Evolutionary conservation across 2,329 filamentous ascomycete species (phyloP).

Genomic region (Endocalyx cinctus): DNA sequence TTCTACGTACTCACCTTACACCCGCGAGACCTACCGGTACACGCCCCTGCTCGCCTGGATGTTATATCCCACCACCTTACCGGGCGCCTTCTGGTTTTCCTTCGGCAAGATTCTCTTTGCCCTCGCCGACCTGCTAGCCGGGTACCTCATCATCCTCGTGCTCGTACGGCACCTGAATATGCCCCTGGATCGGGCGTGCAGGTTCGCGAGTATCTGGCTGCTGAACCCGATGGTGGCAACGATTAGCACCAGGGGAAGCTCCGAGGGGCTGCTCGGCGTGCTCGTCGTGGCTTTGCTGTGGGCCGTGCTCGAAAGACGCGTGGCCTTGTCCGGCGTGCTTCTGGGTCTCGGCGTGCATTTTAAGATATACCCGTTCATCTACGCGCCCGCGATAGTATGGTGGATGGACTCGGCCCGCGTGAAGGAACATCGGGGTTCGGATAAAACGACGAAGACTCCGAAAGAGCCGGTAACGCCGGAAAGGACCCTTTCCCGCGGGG

Average conservation of each 20-base stretch:
- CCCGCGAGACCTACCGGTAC: slow-evolving; percentile 92
- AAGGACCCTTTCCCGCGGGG: slow-evolving; percentile 15
- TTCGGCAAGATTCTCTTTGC: slow-evolving; percentile 89
- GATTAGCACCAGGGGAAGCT: slow-evolving; percentile 92
- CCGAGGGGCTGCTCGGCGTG: slow-evolving; percentile 83
- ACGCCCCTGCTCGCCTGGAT: slow-evolving; percentile 92
- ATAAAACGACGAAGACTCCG: not conserved
- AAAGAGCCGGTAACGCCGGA: slow-evolving; percentile 2
- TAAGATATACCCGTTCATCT: slow-evolving; percentile 98
- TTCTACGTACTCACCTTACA: slow-evolving; percentile 73
- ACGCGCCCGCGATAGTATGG: slow-evolving; percentile 76
- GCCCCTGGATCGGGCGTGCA: slow-evolving; percentile 53
- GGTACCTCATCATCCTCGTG: slow-evolving; percentile 50
- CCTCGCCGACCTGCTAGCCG: slow-evolving; percentile 74
- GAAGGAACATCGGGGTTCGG: slow-evolving; percentile 4
- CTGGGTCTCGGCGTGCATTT: slow-evolving; percentile 88
- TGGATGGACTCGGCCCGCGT: slow-evolving; percentile 64
- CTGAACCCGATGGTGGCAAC: slow-evolving; percentile 97
- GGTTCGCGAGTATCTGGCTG: slow-evolving; percentile 84
- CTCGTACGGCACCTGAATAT: slow-evolving; percentile 40
- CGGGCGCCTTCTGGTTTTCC: slow-evolving; percentile 57
- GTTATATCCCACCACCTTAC: slow-evolving; percentile 67
- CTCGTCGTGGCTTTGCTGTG: slow-evolving; percentile 79
- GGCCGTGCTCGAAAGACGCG: slow-evolving; percentile 64
- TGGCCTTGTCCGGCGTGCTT: slow-evolving; percentile 64